Percentiles rank a stretch among this genome's conserved stretches.
Conservation (phyloP, 106 monocot species). For the Xerophyta viscosa region DNA sequence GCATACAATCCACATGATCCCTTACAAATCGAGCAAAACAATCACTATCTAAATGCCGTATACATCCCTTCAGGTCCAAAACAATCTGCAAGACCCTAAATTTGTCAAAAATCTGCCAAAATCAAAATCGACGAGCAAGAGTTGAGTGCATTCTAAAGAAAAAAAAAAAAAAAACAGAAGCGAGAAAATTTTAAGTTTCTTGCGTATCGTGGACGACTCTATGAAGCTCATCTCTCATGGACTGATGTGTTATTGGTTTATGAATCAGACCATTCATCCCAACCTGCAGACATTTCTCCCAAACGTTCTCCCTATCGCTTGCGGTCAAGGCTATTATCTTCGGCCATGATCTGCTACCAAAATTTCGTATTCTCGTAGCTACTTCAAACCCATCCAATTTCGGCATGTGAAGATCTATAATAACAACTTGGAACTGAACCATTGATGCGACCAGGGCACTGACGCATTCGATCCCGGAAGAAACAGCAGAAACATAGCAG, state of each 20-base stretch:
- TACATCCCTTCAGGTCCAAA: not conserved
- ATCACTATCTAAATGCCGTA: not conserved
- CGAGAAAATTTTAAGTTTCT: not conserved
- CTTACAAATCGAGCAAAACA: too few species aligned
- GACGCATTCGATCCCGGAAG: constrained; percentile 24
- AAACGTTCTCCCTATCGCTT: constrained; percentile 15
- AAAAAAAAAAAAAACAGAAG: not conserved
- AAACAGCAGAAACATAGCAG: constrained; percentile 26
- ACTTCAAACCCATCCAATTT: constrained; percentile 29
- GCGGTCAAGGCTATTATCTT: constrained; percentile 30
- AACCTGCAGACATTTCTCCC: constrained; percentile 31
- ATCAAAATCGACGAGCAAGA: not conserved
- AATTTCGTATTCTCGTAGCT: constrained; percentile 17
- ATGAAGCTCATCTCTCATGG: constrained; percentile 11
- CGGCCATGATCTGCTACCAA: constrained; percentile 19
- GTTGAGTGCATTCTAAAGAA: not conserved
- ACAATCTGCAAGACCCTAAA: not conserved
- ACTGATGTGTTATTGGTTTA: constrained; percentile 16
- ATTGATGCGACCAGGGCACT: constrained; percentile 12
- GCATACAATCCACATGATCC: too few species aligned
- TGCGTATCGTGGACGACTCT: constrained; percentile 2
- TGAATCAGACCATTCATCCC: constrained; percentile 35
- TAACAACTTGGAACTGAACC: constrained; percentile 19
- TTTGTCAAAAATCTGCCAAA: not conserved
- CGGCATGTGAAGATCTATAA: constrained; percentile 24